Evolutionary conservation across 805 yeast genomes (phyloP), one percentile per base, ranked within the genome.

Genomic region (Candida bentonensis): DNA sequence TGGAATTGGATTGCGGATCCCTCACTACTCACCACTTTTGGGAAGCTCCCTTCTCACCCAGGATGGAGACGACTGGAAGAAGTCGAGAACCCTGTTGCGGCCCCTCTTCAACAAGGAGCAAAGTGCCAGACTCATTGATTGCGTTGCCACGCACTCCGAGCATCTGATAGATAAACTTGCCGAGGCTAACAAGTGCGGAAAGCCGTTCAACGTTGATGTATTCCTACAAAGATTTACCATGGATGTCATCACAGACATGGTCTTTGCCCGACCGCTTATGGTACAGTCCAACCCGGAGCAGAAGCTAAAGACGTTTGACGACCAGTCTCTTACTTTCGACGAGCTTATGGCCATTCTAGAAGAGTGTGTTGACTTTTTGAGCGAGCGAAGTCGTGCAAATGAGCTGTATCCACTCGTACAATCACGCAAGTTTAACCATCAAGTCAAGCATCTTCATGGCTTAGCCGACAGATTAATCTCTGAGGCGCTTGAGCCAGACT

Each of bases 11-110:
- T 21, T 27, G 7, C 48, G 65, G 15, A 43, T 51, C 39, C 43
- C 34, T 11, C 52, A 51, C 41, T 51, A 60, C 23, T 40, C 21
- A 21, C 62, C 62, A 4, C 39, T 60, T 22, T 48, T 61, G 11
- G 64, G 64, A 2, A 48, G 55, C 28, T 64, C 65, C 11, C 59
- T 61, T 40, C 61, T 61, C 51, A 58, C 61, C 3, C 50, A 53
- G 17, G 59, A 58, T 23, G 62, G 62, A 15, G 51, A 50, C 21
- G 56, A 54, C 26, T 61, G 65, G 65, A 50, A 53, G 39, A 60
- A 57, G 34, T 55, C 62, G 21, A 49, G 65, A 15, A 51, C 61
- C 4, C 41, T 60, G 50, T 49, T 61, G 42, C 50, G 64, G 27
- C 65, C 65, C 5, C 54, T 57, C 46, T 61, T 59, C 46, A 13